Conservation (phyloP, 495 filamentous ascomycete species). For the Penicillium argentinense region DNA sequence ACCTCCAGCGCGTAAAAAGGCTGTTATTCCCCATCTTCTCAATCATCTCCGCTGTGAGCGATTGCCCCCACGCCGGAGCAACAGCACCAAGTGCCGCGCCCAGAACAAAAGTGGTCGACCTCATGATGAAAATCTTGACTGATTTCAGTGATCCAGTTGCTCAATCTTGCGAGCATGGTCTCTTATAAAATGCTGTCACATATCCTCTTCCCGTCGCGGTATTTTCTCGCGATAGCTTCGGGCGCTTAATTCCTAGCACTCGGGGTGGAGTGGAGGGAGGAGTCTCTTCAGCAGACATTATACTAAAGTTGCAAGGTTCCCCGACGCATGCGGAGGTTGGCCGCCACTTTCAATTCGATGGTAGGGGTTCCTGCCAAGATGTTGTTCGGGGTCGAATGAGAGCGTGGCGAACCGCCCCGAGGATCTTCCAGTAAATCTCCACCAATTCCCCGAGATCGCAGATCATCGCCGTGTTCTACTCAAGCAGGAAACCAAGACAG, state of each 20-base stretch:
- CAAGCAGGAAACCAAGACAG: no score
- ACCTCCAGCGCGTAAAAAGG: slow-evolving; percentile 15
- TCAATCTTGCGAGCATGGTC: not conserved
- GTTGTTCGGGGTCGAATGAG: slow-evolving; percentile 1
- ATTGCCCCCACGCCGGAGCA: slow-evolving; percentile 3
- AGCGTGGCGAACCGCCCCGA: slow-evolving; percentile 4
- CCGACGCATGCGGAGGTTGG: not conserved
- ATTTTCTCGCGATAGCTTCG: slow-evolving; percentile 19
- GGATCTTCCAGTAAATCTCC: slow-evolving; percentile 4
- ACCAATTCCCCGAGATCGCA: slow-evolving; percentile 8
- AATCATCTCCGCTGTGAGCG: slow-evolving; percentile 11
- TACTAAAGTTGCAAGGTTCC: not conserved
- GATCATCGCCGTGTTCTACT: not conserved
- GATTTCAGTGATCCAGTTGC: not conserved
- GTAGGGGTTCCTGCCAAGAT: slow-evolving; percentile 4
- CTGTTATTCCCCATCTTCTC: slow-evolving; percentile 17
- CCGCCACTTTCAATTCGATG: not conserved
- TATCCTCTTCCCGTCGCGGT: slow-evolving; percentile 1
- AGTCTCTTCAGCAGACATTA: not conserved
- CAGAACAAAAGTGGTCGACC: not conserved
- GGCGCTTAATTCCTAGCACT: not conserved
- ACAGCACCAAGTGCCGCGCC: slow-evolving; percentile 7
- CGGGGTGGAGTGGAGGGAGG: not conserved
- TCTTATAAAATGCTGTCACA: not conserved
- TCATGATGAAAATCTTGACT: slow-evolving; percentile 1